Evolutionary conservation across 352 stramenopile species (phyloP), one percentile per base, ranked within the genome.

Genomic region (Phytophthora idaei): DNA sequence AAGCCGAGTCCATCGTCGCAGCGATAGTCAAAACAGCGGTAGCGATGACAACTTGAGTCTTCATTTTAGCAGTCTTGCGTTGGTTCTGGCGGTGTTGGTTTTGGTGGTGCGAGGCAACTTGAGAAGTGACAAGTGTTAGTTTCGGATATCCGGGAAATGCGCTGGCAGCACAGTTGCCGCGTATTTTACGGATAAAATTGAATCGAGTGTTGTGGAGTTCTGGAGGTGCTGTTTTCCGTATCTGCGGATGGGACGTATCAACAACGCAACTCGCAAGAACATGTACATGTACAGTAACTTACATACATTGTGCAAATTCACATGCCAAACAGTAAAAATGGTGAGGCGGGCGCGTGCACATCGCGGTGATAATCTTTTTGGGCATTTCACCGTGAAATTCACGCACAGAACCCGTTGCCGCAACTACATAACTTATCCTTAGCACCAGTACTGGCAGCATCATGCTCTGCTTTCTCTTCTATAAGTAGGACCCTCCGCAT

Each of bases 171-270:
- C 21, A 21, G 21, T 21, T 21, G 41, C 17, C 42, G 14, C 5
- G 48, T 53, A 59, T 44, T 65, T 28, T 65, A 59, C 58, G 48
- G 58, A 65, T 65, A 59, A 53, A 52, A 66, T 36, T 45, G 58
- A 66, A 39, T 66, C 48, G 37, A 59, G 29, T 1, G 11, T 12
- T 11, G 29, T 17, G 12, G 32, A 14, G 50, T 66, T 53, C 37
- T 54, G 41, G 60, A 21, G 21, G 21, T 21, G 21, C 21, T 21
- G 15, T 28, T 39, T 61, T 53, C 59, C 29, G 7, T 56, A 61
- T 61, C 50, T 60, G 50, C 42, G 27, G 59, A 66, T 60, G 48
- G 58, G 48, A 41, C 27, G 11, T 28, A 59, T 5, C 31, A 34
- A 9, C 21, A 44, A 55, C 3, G 15, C 15, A 17, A 34, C 21